Percentiles rank a stretch among this genome's conserved stretches.
Evolutionary conservation across 164 flowering plant genomes (phyloP).

Genomic region (Platanus orientalis): DNA sequence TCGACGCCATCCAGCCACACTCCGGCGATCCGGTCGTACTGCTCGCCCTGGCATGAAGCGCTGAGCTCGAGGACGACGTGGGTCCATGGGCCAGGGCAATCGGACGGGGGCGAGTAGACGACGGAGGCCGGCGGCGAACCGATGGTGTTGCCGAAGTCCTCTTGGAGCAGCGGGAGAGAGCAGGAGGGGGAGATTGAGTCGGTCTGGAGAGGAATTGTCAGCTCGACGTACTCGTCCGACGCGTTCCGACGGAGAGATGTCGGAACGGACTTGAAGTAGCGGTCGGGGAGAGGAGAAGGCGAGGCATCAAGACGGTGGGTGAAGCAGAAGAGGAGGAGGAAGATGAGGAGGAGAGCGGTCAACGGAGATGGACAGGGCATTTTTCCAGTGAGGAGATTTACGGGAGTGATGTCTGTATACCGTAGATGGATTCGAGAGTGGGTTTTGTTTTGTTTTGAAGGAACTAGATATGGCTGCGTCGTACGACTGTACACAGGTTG

Average conservation of each 20-base stretch:
- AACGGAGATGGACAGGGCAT: neutral
- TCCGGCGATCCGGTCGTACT: constrained; percentile 80
- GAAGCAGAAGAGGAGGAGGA: constrained; percentile 11
- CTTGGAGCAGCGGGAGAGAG: constrained; percentile 38
- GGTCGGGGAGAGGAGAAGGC: constrained; percentile 23
- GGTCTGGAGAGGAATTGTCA: constrained; percentile 45
- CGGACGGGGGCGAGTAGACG: constrained; percentile 51
- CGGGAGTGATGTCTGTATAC: too few species aligned
- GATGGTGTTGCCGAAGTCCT: constrained; percentile 63
- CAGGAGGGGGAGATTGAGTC: constrained; percentile 42
- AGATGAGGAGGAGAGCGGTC: neutral
- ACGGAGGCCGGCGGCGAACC: constrained; percentile 47
- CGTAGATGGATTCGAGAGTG: too few species aligned
- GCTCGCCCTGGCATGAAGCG: constrained; percentile 51
- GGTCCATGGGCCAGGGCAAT: constrained; percentile 58
- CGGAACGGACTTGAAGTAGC: constrained; percentile 13
- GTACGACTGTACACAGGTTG: too few species aligned
- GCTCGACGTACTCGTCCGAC: constrained; percentile 35
- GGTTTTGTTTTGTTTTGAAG: too few species aligned
- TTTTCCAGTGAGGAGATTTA: too few species aligned
- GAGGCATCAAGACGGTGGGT: neutral
- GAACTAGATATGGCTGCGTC: too few species aligned
- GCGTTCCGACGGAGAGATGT: constrained; percentile 4
- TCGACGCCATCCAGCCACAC: constrained; percentile 83
- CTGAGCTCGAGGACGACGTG: constrained; percentile 44